Evolutionary conservation across 805 yeast species (phyloP), one percentile per base, ranked within the genome.

Genomic region (Candida nemodendra): DNA sequence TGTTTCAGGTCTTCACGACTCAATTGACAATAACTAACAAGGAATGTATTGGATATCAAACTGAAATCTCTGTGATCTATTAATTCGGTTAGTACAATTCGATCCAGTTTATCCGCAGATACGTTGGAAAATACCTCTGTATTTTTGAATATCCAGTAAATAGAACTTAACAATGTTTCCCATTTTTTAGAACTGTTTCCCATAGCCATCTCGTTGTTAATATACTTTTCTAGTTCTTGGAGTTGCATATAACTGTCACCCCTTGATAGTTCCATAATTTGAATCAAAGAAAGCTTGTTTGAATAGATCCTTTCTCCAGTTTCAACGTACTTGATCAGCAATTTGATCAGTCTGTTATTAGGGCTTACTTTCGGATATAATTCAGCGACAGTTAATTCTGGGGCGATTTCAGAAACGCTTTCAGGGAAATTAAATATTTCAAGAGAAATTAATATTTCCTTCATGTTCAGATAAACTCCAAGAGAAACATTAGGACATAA

Each of bases 291-390:
- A 3, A 60, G 32, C 6, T 47, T 53, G 32, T 52, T 59, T 1
- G 55, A 49, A 28, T 48, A 51, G 8, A 62, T 37, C 18, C 61
- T 38, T 39, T 60, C 59, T 9, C 53, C 60, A 8, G 54, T 46
- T 28, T 56, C 58, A 17, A 61, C 54, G n/a, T 42, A 38, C 19
- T 46, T 47, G 4, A 41, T 32, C 18, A 57, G 37, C 1, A 29
- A 30, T 15, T 46, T 34, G 5, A 58, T 32, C 6, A 51, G 27
- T 0, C 36, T 9, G 7, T 31, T 26, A n/a, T 59, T 39, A 14
- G 56, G 59, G 3, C 15, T 23, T 4, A 48, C 33, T 0, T 17
- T 19, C 12, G 30, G 24, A 8, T 14, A 27, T 27, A 36, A 32
- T 9, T 38, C 42, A 3, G 34, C 26, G 3, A 50, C 27, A 3